Evolutionary conservation across 352 stramenopile genomes (phyloP), one percentile per base, ranked within the genome.

Genomic region (Globisporangium barbulae): DNA sequence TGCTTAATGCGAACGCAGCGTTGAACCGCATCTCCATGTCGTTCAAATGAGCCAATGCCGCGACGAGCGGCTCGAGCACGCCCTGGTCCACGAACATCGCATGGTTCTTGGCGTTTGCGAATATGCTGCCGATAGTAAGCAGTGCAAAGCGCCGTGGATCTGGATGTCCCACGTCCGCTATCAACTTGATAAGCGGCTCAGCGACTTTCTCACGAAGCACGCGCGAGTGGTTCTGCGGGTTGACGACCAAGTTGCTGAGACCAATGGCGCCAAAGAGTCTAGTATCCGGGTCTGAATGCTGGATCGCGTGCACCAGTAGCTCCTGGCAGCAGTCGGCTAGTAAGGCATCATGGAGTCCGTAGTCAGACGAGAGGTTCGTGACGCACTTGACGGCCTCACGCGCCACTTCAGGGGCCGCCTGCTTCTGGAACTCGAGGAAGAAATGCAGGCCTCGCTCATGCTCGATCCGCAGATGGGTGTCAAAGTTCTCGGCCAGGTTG

Each of bases 21-120:
- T 98, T 94, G 64, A 98, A 97, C 19, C 93, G 87, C 42, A 86
- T 97, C 69, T 99, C 96, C 68, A 94, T 81, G 63, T 90, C 73
- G 61, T 94, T 86, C 9, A 78, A 61, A 10, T 69, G 28, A 22
- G 82, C 63, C 21, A 98, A 62, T 2, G 85, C 75, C 9, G 72
- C 70, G 5, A 96, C 73, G 3, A 98, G 71, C 12, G 81, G 76
- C 59, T 79, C 66, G 25, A 98, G 53, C 9, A 85, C 84, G 37
- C 78, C 83, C 3, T 77, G 72, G 9, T 88, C 77, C 1, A 97
- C 75, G 25, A 97, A 91, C 35, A 64, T 39, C 19, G 70, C 59
- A 66, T 97, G 89, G 67, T 86, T 87, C 37, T 49, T 67, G n/a
- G 71, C 58, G 25, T 84, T 88, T 5, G 76, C 74, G 25, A 94